Evolutionary conservation across 352 stramenopile genomes (phyloP).

Genomic region (Pythium utonaiense): DNA sequence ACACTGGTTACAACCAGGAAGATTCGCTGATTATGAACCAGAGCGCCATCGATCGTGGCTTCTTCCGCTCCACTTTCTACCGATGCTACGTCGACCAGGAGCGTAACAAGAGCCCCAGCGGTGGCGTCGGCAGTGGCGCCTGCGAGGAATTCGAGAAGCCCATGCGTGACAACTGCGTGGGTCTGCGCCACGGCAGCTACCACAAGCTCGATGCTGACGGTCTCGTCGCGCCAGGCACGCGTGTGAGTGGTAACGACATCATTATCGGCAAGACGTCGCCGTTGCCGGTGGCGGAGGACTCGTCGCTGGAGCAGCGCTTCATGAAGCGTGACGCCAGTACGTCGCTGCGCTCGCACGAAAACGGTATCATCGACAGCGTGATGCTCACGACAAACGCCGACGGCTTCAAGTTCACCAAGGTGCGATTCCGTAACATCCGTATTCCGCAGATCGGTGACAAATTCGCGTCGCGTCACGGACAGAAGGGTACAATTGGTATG

Average conservation of each 20-base stretch:
- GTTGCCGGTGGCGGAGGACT: conserved; percentile 71
- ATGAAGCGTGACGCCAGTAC: conserved; percentile 97
- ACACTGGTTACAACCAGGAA: conserved; percentile 98
- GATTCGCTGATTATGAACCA: conserved; percentile 99
- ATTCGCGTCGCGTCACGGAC: conserved; percentile 92
- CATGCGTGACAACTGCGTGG: conserved; percentile 91
- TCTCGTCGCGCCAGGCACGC: conserved; percentile 93
- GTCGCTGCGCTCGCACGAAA: conserved; percentile 96
- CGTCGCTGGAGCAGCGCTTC: conserved; percentile 83
- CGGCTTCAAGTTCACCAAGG: conserved; percentile 97
- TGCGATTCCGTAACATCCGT: conserved; percentile 98
- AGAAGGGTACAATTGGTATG: conserved; percentile 98
- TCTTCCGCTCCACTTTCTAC: conserved; percentile 99
- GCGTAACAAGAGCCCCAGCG: conserved; percentile 80
- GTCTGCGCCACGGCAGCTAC: conserved; percentile 96
- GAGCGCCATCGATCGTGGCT: conserved; percentile 97
- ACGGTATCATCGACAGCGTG: conserved; percentile 99
- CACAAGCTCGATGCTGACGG: conserved; percentile 99
- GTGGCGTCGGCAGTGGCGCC: conserved; percentile 51
- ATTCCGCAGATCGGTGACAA: conserved; percentile 99
- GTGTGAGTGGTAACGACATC: conserved; percentile 97
- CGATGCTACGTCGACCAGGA: conserved; percentile 97
- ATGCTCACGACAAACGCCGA: conserved; percentile 98
- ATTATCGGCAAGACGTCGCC: conserved; percentile 99
- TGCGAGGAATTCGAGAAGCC: conserved; percentile 96